These are phyloP conservation scores for Colletotrichum caudatum DNA, from an alignment of 2,329 filamentous ascomycete species.

Conservation along the genomic window DNA sequence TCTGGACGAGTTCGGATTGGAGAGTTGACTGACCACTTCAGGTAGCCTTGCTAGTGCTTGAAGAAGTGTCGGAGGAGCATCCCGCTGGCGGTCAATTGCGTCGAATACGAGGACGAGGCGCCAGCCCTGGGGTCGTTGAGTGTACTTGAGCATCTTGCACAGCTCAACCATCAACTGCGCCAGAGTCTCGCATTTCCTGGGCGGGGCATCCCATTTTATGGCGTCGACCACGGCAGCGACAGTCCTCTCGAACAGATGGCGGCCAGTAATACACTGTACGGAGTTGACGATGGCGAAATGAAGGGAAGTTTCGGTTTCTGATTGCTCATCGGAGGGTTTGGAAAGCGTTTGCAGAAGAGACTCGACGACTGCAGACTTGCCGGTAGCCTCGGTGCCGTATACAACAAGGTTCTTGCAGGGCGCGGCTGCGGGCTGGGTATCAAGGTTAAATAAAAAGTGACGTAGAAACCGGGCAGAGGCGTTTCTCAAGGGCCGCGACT, in stretches of 20 bases:
- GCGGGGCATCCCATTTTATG: conserved; percentile 61
- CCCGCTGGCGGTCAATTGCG: conserved; percentile 85
- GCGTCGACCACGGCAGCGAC: conserved; percentile 69
- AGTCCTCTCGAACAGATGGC: conserved; percentile 82
- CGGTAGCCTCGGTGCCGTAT: conserved; percentile 87
- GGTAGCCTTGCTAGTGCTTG: conserved; percentile 85
- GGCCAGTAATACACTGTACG: conserved; percentile 80
- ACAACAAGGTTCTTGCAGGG: conserved; percentile 80
- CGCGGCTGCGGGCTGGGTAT: conserved; percentile 69
- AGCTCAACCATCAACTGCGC: conserved; percentile 82
- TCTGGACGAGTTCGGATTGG: conserved; percentile 32
- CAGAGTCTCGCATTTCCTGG: conserved; percentile 81
- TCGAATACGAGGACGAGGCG: conserved; percentile 89
- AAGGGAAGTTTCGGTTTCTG: conserved; percentile 58
- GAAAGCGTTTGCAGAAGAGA: conserved; percentile 67
- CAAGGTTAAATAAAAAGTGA: neutral
- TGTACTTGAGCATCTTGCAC: conserved; percentile 68
- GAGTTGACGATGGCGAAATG: conserved; percentile 74
- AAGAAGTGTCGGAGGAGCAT: conserved; percentile 81
- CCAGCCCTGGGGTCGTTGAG: conserved; percentile 51
- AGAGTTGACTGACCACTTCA: conserved; percentile 72
- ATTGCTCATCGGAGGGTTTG: conserved; percentile 48
- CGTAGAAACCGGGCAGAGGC: neutral
- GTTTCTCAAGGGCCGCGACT: conserved; percentile 41
- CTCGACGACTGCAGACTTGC: conserved; percentile 80